Conservation (phyloP, 1,139 yeast species). For the Taiozyma sp. region DNA sequence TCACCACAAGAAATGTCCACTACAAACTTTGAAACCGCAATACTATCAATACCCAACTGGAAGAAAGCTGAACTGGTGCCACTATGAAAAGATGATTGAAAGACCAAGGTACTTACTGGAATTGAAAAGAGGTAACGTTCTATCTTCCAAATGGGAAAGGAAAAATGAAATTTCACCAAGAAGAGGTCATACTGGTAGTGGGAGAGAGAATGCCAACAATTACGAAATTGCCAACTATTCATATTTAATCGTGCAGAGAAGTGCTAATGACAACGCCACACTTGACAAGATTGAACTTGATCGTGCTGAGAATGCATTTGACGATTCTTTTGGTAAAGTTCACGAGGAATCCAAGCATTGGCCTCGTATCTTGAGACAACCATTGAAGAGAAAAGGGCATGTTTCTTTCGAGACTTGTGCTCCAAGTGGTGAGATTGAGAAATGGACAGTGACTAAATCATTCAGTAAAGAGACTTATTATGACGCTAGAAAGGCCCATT, state of each 20-base stretch:
- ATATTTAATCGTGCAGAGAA: conserved; percentile 69
- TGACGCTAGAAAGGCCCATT: conserved; percentile 80
- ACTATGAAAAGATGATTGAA: conserved; percentile 65
- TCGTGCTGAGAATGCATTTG: conserved; percentile 16
- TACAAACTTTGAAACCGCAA: conserved; percentile 73
- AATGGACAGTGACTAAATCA: conserved; percentile 85
- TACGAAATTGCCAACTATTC: conserved; percentile 73
- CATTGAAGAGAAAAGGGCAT: conserved; percentile 78
- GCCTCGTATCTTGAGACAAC: conserved; percentile 74
- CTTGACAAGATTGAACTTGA: conserved; percentile 24
- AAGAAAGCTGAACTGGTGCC: conserved; percentile 66
- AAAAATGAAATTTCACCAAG: conserved; percentile 33
- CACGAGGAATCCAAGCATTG: conserved; percentile 37
- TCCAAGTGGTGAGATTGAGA: conserved; percentile 72
- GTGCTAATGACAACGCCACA: conserved; percentile 29
- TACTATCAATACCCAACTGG: conserved; percentile 58
- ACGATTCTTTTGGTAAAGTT: conserved; percentile 23
- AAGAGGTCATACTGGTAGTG: conserved; percentile 52
- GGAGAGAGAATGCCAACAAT: conserved; percentile 71
- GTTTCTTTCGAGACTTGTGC: conserved; percentile 79
- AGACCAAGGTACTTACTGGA: conserved; percentile 80
- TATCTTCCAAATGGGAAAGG: conserved; percentile 69
- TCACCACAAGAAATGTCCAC: conserved; percentile 84
- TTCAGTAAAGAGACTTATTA: conserved; percentile 73
- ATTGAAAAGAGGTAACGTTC: conserved; percentile 71